Conservation (phyloP, 192 early-diverging fungal genomes). For the Ambispora gerdemannii region DNA sequence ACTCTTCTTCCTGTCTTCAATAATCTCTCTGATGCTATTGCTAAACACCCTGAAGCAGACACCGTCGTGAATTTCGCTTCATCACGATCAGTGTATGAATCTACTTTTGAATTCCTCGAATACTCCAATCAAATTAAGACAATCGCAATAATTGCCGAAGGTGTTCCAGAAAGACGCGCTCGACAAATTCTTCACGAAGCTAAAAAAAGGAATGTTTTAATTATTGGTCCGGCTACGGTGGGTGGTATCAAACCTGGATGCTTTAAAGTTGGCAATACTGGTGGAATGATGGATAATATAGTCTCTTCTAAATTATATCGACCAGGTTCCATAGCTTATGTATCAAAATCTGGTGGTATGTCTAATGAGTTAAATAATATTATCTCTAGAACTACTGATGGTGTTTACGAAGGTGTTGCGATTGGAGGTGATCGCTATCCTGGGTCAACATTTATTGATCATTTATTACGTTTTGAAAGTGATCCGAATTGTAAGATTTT, state of each 20-base stretch:
- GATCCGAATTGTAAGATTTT: slow-evolving; percentile 94
- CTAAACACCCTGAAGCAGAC: slow-evolving; percentile 88
- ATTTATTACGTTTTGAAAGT: slow-evolving; percentile 89
- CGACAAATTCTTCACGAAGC: slow-evolving; percentile 87
- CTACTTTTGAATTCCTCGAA: slow-evolving; percentile 84
- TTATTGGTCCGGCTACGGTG: slow-evolving; percentile 97
- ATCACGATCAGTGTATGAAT: slow-evolving; percentile 90
- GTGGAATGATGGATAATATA: slow-evolving; percentile 99
- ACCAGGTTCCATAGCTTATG: slow-evolving; percentile 93
- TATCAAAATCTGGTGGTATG: slow-evolving; percentile 99
- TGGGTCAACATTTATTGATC: slow-evolving; percentile 97
- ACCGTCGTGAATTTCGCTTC: slow-evolving; percentile 98
- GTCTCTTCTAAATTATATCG: slow-evolving; percentile 96
- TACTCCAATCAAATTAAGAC: slow-evolving; percentile 82
- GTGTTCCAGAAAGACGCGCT: slow-evolving; percentile 95
- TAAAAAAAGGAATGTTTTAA: slow-evolving; percentile 70
- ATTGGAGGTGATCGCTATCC: slow-evolving; percentile 99
- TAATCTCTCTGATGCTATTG: slow-evolving; percentile 75
- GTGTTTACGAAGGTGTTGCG: slow-evolving; percentile 98
- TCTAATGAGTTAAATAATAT: slow-evolving; percentile 99
- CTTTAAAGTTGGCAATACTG: slow-evolving; percentile 99
- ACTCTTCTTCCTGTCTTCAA: slow-evolving; percentile 94
- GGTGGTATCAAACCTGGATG: slow-evolving; percentile 99
- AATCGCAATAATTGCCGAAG: slow-evolving; percentile 97
- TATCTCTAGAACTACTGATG: slow-evolving; percentile 91